Base-by-base conservation (phyloP, 768 basidiomycete genomes). In the Tylopilus sp. region DNA sequence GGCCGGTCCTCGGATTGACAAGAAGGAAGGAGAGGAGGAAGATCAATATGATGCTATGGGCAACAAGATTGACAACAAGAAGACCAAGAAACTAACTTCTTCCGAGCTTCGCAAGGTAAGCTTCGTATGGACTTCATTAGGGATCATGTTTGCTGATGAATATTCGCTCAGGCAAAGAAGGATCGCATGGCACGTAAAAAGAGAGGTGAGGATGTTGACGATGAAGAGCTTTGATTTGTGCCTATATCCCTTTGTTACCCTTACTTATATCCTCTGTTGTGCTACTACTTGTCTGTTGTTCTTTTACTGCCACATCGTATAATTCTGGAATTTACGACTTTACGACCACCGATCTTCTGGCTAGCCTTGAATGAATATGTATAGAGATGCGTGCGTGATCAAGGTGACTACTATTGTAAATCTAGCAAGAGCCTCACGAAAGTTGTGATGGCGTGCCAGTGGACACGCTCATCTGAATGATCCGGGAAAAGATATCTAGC, bases 31-130 rank as follows among this genome's bases (percentile, higher is more conserved):
- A 45, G 92, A 92, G 62, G 95, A 97, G 57, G 92, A 95, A 45
- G 93, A 84, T 36, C 76, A 81, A 64, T 98, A 89, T 69, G 97
- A 99, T 71, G 97, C 97, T 22, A 91, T 99, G 89, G 96, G 96
- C 55, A 98, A 98, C 89, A 95, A 94, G 85, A 76, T 94, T 59
- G 89, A 90, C 57, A 71, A 37, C 61, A 89, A 85, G 76, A 95
- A 96, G 83, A 63, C 70, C 64, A 94, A 92, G 83, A 96, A 96
- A 80, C 62, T 92, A 58, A 86, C 86, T 13, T 76, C 94, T 25
- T 69, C 79, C 26, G 96, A 98, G 70, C 81, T 82, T 48, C 85
- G 96, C 55, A 98, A 98, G 77, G 76, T 82, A 52, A 74, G 59
- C 34, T 38, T 22, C 37, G 25, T 31, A 21, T 49, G 14, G 33